phyloP scores from a whole-genome alignment of 1,284 basidiomycete genomes.

The Papiliotrema terrestris region DNA sequence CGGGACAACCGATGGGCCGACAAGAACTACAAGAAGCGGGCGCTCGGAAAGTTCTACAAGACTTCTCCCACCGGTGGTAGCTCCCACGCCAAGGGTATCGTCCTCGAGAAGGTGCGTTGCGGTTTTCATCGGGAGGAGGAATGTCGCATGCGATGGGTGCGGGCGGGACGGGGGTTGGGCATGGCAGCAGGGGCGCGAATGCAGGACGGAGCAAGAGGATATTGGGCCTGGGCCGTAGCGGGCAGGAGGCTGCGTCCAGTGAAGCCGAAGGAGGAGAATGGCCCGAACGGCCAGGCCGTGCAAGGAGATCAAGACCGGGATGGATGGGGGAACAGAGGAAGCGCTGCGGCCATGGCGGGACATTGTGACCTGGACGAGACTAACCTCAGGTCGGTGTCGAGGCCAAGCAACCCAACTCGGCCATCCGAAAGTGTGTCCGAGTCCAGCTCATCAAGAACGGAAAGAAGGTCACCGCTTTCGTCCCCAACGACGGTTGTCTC shows the following conservation, averaged over 20 bases:
- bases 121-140: neutral
- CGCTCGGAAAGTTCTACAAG: constrained; percentile 99
- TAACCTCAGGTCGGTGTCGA: constrained; percentile 56
- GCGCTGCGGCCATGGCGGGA: neutral
- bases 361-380: neutral
- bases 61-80: constrained; percentile 99
- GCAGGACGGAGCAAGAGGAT: neutral
- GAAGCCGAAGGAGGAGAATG: too few relatives aligned
- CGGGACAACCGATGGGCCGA: constrained; percentile 99
- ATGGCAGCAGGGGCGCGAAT: neutral
- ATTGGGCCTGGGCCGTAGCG: neutral
- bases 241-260: neutral
- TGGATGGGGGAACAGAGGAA: too few relatives aligned
- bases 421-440: constrained; percentile 99
- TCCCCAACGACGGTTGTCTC: constrained; percentile 94
- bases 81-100: constrained; percentile 99
- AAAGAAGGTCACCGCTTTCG: constrained; percentile 96
- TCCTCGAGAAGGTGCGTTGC: constrained; percentile 79
- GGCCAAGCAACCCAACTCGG: constrained; percentile 90
- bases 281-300: too few relatives aligned
- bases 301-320: too few relatives aligned
- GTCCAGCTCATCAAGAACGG: constrained; percentile 99
- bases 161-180: neutral
- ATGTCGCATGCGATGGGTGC: neutral
- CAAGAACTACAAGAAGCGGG: constrained; percentile 99